Conservation (phyloP, 257 asterid species). For the Scutellaria baicalensis region DNA sequence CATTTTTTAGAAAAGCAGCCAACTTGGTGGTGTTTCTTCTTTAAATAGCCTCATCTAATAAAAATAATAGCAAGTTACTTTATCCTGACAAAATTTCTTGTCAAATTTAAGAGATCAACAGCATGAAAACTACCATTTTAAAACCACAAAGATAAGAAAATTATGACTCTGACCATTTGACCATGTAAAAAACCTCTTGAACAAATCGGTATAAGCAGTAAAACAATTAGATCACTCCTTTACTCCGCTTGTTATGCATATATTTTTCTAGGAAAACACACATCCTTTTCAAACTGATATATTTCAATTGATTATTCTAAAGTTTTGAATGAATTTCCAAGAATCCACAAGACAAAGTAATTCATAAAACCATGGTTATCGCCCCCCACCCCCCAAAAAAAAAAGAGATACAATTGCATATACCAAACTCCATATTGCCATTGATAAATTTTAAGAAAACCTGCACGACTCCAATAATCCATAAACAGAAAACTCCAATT, state of each 20-base stretch:
- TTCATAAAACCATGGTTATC: not conserved
- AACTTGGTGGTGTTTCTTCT: not conserved
- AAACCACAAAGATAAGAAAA: not conserved
- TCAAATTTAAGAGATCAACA: not conserved
- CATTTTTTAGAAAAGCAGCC: not conserved
- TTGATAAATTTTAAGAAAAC: not conserved
- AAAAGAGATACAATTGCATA: not conserved
- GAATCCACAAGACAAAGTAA: not conserved
- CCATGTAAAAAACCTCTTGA: not conserved
- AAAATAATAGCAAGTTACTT: not conserved
- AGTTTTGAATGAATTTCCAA: not conserved
- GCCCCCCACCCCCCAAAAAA: no score
- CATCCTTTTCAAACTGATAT: not conserved
- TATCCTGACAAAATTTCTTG: not conserved
- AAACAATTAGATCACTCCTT: not conserved
- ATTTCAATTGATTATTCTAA: not conserved
- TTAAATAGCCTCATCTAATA: not conserved
- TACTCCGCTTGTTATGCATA: no score
- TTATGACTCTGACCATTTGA: not conserved
- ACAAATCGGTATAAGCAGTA: not conserved
- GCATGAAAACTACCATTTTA: not conserved
- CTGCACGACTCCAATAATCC: not conserved
- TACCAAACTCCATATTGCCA: not conserved
- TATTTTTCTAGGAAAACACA: not conserved
- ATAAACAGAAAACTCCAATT: constrained; percentile 4